Evolutionary conservation across 345 rosid species (phyloP).

Genomic region (Lumnitzera racemosa): DNA sequence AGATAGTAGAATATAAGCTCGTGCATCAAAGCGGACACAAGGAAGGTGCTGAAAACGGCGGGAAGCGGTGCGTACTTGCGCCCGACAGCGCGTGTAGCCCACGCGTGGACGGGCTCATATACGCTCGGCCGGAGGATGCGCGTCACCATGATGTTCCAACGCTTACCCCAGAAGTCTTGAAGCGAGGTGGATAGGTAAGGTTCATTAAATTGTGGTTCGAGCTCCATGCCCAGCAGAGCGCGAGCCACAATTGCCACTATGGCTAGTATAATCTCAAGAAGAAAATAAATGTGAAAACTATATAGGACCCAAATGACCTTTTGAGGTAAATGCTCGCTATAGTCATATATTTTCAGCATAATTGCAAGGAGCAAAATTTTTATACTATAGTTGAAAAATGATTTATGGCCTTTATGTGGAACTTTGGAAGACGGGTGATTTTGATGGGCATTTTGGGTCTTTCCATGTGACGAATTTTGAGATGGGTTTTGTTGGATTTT

Average conservation of each 20-base stretch:
- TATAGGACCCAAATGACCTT: conserved; percentile 11
- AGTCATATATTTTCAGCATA: conserved; percentile 7
- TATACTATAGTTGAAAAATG: conserved; percentile 10
- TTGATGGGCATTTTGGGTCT: no score
- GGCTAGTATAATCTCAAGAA: conserved; percentile 17
- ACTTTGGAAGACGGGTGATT: background rate
- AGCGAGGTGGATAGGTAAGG: conserved; percentile 28
- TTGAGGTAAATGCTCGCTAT: conserved; percentile 13
- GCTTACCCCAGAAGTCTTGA: conserved; percentile 30
- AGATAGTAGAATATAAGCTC: conserved; percentile 24
- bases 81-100: conserved; percentile 4
- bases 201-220: conserved; percentile 30
- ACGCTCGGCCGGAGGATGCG: conserved; percentile 24
- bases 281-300: conserved; percentile 16
- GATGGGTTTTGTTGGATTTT: conserved; percentile 8
- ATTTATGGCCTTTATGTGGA: conserved; percentile 7
- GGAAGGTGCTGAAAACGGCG: conserved; percentile 20
- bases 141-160: conserved; percentile 31
- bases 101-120: conserved; percentile 13
- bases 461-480: no score
- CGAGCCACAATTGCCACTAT: conserved; percentile 12
- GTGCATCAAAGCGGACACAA: conserved; percentile 23
- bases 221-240: conserved; percentile 13
- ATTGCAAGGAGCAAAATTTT: conserved; percentile 10
- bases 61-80: conserved; percentile 19